Percentiles rank a stretch among this genome's conserved stretches.
Evolutionary conservation across 2,329 filamentous ascomycete genomes (phyloP).

Genomic region (Emmonsia crescens): DNA sequence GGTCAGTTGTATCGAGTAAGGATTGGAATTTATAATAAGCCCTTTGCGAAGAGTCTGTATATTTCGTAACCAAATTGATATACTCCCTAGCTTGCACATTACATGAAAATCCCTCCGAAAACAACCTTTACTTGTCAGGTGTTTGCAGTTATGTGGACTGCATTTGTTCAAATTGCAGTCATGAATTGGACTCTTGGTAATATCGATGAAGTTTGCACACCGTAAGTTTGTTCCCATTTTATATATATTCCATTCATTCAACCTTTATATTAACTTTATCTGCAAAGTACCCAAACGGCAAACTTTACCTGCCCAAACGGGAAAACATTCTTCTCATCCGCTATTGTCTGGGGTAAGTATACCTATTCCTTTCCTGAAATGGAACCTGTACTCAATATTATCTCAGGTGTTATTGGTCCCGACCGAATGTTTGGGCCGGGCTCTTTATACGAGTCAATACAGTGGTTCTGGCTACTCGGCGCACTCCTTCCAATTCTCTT

Average conservation of each 20-base stretch:
- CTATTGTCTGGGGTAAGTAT: slow-evolving; percentile 53
- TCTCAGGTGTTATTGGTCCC: slow-evolving; percentile 58
- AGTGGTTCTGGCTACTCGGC: slow-evolving; percentile 59
- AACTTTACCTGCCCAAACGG: slow-evolving; percentile 47
- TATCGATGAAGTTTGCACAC: slow-evolving; percentile 33
- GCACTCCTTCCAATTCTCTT: slow-evolving; percentile 46
- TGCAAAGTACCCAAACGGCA: slow-evolving; percentile 30
- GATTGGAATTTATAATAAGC: background rate
- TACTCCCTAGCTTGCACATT: slow-evolving; percentile 16
- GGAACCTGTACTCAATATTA: background rate
- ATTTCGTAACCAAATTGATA: background rate
- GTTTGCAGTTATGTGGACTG: slow-evolving; percentile 36
- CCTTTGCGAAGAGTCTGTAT: background rate
- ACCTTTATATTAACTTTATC: background rate
- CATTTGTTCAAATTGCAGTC: slow-evolving; percentile 36
- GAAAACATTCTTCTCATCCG: slow-evolving; percentile 52
- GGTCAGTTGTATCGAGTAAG: background rate
- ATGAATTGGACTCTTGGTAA: slow-evolving; percentile 37
- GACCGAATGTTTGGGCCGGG: slow-evolving; percentile 52
- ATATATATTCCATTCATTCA: too few relatives aligned
- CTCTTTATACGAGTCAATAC: slow-evolving; percentile 50
- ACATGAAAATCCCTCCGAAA: slow-evolving; percentile 30
- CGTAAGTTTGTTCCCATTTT: slow-evolving; percentile 15
- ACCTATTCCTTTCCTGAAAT: background rate
- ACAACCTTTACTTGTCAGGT: slow-evolving; percentile 41